Evolutionary conservation across 2,329 filamentous ascomycete genomes (phyloP), one percentile per base, ranked within the genome.

Genomic region (Fusarium sp.): DNA sequence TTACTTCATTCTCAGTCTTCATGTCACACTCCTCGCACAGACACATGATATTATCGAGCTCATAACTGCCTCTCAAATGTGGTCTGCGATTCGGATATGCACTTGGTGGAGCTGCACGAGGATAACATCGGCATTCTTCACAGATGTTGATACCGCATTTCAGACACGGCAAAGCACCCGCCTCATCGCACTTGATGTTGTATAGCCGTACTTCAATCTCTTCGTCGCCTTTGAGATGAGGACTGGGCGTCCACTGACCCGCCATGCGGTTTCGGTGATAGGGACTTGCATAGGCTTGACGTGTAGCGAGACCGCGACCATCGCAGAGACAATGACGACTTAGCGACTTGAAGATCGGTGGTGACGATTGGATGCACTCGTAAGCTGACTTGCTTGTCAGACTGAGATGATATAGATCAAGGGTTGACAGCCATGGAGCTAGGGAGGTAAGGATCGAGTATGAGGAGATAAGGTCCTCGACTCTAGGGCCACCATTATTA

Each of bases 81-180:
- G 74, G 74, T 7, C 72, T 38, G 9, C 74, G 69, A 12, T 64
- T 32, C 0, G 68, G 58, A 8, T 54, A 47, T 1, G 26, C 32
- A 12, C 0, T 36, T 9, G 52, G 34, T 1, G 60, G 65, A 14
- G 62, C 42, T 18, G 51, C 66, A 1, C 74, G 72, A 1, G 65
- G 68, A 44, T 73, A 76, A 8, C 41, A 68, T 4, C 72, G 66
- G 2, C 74, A 76, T 62, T 76, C 74, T 3, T 76, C 74, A 9
- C 74, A 76, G 5, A 76, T 13, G 24, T 76, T 76, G 24, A 76
- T 56, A 5, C 56, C 61, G 12, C 72, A 76, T 26, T 68, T 75
- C 3, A 68, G 13, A 17, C 74, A 76, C 1, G 74, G 66, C 0
- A 76, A 39, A 2, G 66, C 69, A 1, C 44, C 59, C 1, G 72